Evolutionary conservation across 306 rosid species (phyloP), one percentile per base, ranked within the genome.

Genomic region (Pyrus pyrifolia): DNA sequence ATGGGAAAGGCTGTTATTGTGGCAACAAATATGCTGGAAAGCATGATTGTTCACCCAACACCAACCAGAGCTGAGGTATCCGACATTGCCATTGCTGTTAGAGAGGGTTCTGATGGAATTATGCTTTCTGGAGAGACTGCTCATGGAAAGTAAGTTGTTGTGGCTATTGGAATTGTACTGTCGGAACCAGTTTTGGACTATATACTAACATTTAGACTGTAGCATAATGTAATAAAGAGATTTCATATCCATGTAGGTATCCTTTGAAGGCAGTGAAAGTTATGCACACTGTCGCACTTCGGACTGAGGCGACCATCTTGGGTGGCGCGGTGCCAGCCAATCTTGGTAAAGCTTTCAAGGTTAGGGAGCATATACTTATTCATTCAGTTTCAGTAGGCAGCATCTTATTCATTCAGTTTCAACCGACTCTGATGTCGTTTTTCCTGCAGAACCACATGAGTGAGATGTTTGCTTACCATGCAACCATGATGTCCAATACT

Each of bases 121-220:
- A 95, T 95, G 99, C 88, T 95, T 11, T 95, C 99, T 22, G 99
- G 99, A 75, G 99, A 95, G 89, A 95, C 99, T 73, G 99, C 99
- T 83, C 97, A 95, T 67, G 99, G 99, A 82, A 95, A 92, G 99
- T 92, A 89, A 83, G 98, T 83, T 70, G 19, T 66, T 70, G 15
- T 55, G 69, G 45, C 38, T 46, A 51, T 69, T 0, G 29, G 5
- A 60, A 27, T 62, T 74, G 27, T 74, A 35, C 27, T 11, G 1
- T 23, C 11, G 27, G 38, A 62, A 51, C 55, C 22, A 45, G 31
- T 35, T 60, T 33, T 72, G 68, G 67, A 66, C 62, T 29, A 51
- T 51, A 52, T 71, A 77, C 58, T 52, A 42, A 8, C 58, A 45
- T 17, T 52, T 82, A 42, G n/a, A 63, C 2, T 25, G 46, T 76